A percentile compares a stretch with the other conserved stretches of the same genome.
Evolutionary conservation across 1,284 basidiomycete species (phyloP).

Genomic region (Naganishia liquefaciens): DNA sequence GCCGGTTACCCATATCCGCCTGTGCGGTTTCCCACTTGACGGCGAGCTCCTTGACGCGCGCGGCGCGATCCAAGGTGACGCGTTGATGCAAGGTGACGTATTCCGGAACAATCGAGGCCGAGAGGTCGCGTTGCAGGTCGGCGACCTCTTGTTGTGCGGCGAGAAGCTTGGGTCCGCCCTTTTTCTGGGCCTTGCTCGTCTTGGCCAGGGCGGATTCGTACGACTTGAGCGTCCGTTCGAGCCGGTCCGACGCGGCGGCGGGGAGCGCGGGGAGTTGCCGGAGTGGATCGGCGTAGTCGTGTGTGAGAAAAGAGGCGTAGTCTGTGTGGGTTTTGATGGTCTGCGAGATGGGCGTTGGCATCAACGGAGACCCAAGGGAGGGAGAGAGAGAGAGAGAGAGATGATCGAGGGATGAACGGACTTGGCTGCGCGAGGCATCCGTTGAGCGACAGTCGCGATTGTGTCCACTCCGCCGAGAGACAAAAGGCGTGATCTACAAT

Average conservation of each 20-base stretch:
- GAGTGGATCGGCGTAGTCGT: slow-evolving; percentile 6
- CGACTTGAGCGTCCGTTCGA: slow-evolving; percentile 13
- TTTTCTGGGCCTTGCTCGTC: slow-evolving; percentile 49
- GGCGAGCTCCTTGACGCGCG: slow-evolving; percentile 49
- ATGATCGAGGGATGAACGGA: no score
- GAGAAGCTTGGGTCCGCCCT: slow-evolving; percentile 44
- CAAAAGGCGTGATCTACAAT: no score
- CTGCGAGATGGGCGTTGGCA: neutral
- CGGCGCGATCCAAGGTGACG: slow-evolving; percentile 49
- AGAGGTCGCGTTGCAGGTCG: slow-evolving; percentile 42
- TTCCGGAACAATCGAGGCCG: slow-evolving; percentile 44
- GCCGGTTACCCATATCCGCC: slow-evolving; percentile 47
- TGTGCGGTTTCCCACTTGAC: slow-evolving; percentile 52
- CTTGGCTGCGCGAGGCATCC: no score
- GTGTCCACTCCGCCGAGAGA: no score
- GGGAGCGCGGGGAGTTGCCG: slow-evolving; percentile 12
- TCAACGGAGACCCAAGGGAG: neutral
- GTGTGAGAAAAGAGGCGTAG: slow-evolving; percentile 17
- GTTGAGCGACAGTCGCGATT: no score
- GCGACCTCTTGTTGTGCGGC: slow-evolving; percentile 45
- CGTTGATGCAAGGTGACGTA: slow-evolving; percentile 51
- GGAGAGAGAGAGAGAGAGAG: no score
- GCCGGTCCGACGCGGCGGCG: slow-evolving; percentile 10
- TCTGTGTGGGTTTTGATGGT: slow-evolving; percentile 15
- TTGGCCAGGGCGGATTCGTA: slow-evolving; percentile 37